These are phyloP conservation scores for Lachnellula arida DNA, from an alignment of 2,329 filamentous ascomycete genomes.

Conservation along the genomic window DNA sequence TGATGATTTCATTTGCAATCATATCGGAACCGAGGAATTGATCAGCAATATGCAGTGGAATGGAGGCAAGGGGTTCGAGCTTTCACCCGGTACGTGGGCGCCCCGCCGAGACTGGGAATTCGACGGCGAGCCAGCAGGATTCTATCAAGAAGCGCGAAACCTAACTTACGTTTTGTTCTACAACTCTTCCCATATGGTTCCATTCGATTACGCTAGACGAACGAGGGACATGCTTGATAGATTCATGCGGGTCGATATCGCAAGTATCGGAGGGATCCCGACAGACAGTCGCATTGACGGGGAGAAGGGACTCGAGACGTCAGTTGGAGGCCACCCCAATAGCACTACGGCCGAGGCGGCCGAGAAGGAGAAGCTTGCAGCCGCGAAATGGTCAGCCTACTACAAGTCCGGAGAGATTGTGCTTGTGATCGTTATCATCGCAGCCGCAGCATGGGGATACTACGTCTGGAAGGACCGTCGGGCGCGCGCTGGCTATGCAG, in stretches of 20 bases:
- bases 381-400: constrained; percentile 67
- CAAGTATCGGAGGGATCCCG: constrained; percentile 71
- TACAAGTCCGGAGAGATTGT: constrained; percentile 67
- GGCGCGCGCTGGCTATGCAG: constrained; percentile 50
- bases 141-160: constrained; percentile 93
- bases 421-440: constrained; percentile 61
- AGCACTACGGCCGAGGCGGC: constrained; percentile 59
- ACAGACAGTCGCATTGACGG: constrained; percentile 66
- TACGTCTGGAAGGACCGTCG: constrained; percentile 61
- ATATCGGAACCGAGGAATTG: constrained; percentile 85
- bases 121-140: constrained; percentile 79
- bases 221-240: constrained; percentile 95
- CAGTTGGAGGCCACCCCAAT: constrained; percentile 64
- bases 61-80: constrained; percentile 85
- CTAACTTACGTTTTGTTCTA: constrained; percentile 93
- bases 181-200: constrained; percentile 97
- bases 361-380: constrained; percentile 57
- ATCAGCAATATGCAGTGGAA: constrained; percentile 92
- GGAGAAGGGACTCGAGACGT: constrained; percentile 61
- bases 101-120: constrained; percentile 94
- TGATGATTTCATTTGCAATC: constrained; percentile 95
- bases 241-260: constrained; percentile 91
- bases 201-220: constrained; percentile 83
- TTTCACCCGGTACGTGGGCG: constrained; percentile 80
- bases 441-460: constrained; percentile 57